Base-by-base conservation (phyloP, 73 alveolate species). In the Blepharisma stoltei region DNA sequence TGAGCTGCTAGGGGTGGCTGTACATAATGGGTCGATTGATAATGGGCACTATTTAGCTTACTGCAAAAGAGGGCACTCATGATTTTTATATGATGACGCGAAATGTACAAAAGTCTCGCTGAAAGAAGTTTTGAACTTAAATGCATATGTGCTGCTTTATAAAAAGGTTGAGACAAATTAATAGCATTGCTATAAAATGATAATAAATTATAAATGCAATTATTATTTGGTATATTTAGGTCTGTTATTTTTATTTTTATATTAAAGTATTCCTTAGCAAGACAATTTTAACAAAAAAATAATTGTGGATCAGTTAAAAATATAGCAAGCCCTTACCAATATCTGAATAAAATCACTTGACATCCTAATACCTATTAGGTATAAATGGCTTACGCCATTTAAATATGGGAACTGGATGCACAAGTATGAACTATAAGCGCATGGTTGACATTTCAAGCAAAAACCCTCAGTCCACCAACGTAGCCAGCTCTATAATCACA, bases 371-470 rank as follows among this genome's bases (percentile, higher is more conserved):
- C n/a, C n/a, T n/a, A n/a, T n/a, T n/a, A n/a, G n/a, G n/a, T n/a
- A n/a, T n/a, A 32, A 32, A 32, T 32, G 41, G 41, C 0, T 32
- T 32, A 1, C 73, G 18, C 18, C 45, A 60, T 18, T 60, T 20
- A 60, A 60, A 60, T 18, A 60, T 60, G 73, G 73, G 73, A 60
- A 60, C 73, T 18, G 73, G 73, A 4, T 60, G 73, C 46, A 60
- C 23, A 38, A 60, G 45, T 2, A 60, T 60, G 46, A 60, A 60
- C 38, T 60, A 60, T 25, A 14, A 60, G 45, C 73, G 23, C 2
- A 8, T 60, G 18, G 47, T 14, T 14, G 5, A 5, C 73, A n/a
- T 1, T 25, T n/a, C 18, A 14, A 14, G 18, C 37, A 38, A 60
- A 14, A 60, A 8, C 23, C 18, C 73, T 18, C 14, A n/a, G 2